Conservation (phyloP, 2,329 filamentous ascomycete genomes). For the Fusarium sacchari region DNA sequence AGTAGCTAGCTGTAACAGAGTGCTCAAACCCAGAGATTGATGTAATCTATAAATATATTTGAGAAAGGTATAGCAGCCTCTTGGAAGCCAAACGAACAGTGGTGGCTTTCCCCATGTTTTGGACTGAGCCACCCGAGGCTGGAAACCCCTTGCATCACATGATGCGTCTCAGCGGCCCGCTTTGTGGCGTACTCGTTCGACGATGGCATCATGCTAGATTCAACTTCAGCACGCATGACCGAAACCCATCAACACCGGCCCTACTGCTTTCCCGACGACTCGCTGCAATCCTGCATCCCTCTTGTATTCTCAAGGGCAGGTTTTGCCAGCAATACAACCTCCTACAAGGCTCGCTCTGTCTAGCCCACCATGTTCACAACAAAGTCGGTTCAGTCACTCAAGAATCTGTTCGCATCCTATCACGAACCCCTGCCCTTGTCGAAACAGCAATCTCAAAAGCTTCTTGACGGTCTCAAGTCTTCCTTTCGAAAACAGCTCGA, state of each 20-base stretch:
- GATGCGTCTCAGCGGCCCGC: slow-evolving; percentile 31
- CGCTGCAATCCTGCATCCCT: not conserved
- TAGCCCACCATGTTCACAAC: slow-evolving; percentile 50
- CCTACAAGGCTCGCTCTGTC: slow-evolving; percentile 47
- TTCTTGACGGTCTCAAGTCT: slow-evolving; percentile 65
- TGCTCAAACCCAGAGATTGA: not conserved
- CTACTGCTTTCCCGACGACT: slow-evolving; percentile 11
- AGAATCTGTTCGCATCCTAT: slow-evolving; percentile 53
- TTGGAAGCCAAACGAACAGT: not conserved
- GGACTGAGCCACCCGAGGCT: slow-evolving; percentile 28
- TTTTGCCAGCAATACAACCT: slow-evolving; percentile 22
- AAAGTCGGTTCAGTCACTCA: slow-evolving; percentile 50
- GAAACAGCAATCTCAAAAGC: slow-evolving; percentile 61
- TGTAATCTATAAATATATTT: not conserved
- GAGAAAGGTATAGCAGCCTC: not conserved
- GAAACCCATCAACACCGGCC: slow-evolving; percentile 6
- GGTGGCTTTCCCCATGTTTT: not conserved
- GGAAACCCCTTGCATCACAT: slow-evolving; percentile 37
- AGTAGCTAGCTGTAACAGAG: not conserved
- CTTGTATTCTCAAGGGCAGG: not conserved
- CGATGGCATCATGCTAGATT: slow-evolving; percentile 42
- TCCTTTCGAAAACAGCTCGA: slow-evolving; percentile 70
- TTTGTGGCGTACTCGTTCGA: slow-evolving; percentile 36
- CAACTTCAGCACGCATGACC: slow-evolving; percentile 17
- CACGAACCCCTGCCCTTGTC: slow-evolving; percentile 65